Percentiles rank a stretch among this genome's conserved stretches.
These are phyloP conservation scores for Zangia roseola DNA, from an alignment of 768 basidiomycete species.

Conservation along the genomic window DNA sequence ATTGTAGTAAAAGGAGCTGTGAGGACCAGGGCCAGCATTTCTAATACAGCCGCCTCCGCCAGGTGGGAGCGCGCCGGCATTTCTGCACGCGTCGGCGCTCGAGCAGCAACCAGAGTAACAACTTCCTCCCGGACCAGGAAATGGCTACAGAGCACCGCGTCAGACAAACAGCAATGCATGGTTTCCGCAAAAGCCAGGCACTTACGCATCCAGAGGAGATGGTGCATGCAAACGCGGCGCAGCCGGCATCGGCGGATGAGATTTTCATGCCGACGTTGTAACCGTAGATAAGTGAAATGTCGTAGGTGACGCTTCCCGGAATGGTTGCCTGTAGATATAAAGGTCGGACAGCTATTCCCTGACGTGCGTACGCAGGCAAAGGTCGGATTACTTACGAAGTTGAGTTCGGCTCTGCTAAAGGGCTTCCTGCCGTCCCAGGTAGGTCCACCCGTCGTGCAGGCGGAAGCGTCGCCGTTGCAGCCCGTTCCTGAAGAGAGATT, in stretches of 20 bases:
- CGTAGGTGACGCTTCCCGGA: constrained; percentile 15
- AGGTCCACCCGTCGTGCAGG: constrained; percentile 21
- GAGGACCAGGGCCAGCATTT: constrained; percentile 16
- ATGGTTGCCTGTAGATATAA: not conserved
- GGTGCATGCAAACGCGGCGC: constrained; percentile 17
- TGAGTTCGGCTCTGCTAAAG: constrained; percentile 20
- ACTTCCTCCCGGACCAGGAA: constrained; percentile 15
- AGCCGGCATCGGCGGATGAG: constrained; percentile 13
- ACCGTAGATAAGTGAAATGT: constrained; percentile 23
- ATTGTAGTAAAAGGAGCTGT: constrained; percentile 17
- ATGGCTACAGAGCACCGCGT: constrained; percentile 9
- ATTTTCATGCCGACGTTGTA: constrained; percentile 26
- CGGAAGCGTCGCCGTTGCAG: constrained; percentile 12
- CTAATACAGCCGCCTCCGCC: constrained; percentile 11
- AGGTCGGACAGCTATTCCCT: no score
- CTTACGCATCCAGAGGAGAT: constrained; percentile 18
- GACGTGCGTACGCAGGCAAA: no score
- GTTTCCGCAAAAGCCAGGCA: not conserved
- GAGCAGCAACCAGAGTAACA: constrained; percentile 23
- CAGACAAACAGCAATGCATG: not conserved
- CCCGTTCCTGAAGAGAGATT: constrained; percentile 13
- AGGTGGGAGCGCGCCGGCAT: constrained; percentile 13
- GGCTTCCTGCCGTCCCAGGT: constrained; percentile 21
- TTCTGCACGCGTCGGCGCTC: constrained; percentile 12
- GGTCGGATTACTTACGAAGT: constrained; percentile 9